Evolutionary conservation across 441 rosid genomes (phyloP).

Genomic region (Biscutella auriculata): DNA sequence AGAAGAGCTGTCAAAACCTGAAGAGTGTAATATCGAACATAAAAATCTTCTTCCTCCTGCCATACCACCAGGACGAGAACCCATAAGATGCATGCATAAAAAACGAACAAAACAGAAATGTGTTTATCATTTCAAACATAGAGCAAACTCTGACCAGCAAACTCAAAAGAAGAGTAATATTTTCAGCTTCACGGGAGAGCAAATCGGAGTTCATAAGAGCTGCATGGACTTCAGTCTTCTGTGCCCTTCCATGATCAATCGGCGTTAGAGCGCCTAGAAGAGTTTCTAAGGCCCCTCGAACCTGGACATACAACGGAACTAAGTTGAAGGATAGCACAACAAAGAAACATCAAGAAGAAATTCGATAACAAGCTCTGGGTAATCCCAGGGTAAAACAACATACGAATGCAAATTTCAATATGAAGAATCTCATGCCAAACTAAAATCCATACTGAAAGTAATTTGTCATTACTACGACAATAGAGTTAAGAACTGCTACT

Average conservation of each 20-base stretch:
- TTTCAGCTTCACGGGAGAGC: conserved; percentile 85
- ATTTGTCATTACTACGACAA: background rate
- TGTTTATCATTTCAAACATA: background rate
- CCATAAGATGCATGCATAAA: background rate
- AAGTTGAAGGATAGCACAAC: background rate
- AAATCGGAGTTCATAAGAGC: conserved; percentile 93
- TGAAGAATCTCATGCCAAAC: background rate
- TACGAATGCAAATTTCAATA: background rate
- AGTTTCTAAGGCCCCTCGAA: conserved; percentile 89
- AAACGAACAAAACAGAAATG: background rate
- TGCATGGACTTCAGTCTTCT: conserved; percentile 67
- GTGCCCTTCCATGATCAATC: conserved; percentile 63
- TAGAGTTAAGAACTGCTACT: background rate
- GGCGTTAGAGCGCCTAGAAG: conserved; percentile 86
- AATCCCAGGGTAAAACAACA: background rate
- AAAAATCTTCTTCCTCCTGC: conserved; percentile 94
- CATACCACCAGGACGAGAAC: conserved; percentile 14
- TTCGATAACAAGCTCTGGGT: background rate
- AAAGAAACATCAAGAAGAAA: background rate
- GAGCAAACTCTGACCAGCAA: conserved; percentile 48
- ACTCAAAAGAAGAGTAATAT: conserved; percentile 81
- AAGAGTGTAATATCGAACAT: conserved; percentile 85
- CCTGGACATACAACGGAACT: conserved; percentile 28
- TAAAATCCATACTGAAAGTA: background rate
- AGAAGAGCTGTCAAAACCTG: conserved; percentile 94